A percentile compares a stretch with the other conserved stretches of the same genome.
Evolutionary conservation across 2,329 filamentous ascomycete genomes (phyloP).

Genomic region (Zymoseptoria pseudotritici): DNA sequence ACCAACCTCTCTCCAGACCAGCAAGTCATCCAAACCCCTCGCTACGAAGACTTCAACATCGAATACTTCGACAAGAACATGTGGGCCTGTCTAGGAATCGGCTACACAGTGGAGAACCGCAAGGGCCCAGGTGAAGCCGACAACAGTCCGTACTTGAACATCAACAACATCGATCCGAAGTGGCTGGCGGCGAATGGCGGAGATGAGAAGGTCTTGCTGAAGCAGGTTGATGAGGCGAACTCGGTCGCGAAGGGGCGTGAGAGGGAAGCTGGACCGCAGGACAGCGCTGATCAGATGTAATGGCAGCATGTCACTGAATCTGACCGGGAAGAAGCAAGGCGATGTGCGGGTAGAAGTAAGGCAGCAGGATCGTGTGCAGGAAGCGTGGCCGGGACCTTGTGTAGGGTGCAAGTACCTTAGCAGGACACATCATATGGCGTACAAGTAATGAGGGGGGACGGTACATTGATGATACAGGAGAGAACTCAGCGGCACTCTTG

Average conservation of each 20-base stretch:
- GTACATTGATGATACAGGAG: too few relatives aligned
- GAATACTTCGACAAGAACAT: conserved; percentile 33
- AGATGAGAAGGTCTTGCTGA: conserved; percentile 14
- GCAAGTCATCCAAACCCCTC: conserved; percentile 32
- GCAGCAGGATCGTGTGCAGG: too few relatives aligned
- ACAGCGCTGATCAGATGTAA: too few relatives aligned
- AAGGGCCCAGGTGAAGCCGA: conserved; percentile 23
- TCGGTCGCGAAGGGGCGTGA: not conserved
- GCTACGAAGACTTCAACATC: conserved; percentile 41
- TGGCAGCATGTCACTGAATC: too few relatives aligned
- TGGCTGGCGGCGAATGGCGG: conserved; percentile 29
- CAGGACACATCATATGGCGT: too few relatives aligned
- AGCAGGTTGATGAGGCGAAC: conserved; percentile 15
- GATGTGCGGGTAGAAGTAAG: too few relatives aligned
- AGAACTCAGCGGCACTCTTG: too few relatives aligned
- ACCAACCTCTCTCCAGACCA: conserved; percentile 19
- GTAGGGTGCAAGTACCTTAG: too few relatives aligned
- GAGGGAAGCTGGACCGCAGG: not conserved
- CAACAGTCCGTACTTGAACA: conserved; percentile 32
- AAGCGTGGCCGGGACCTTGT: too few relatives aligned
- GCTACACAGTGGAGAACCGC: conserved; percentile 29
- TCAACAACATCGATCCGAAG: conserved; percentile 38
- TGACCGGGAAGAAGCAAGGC: too few relatives aligned
- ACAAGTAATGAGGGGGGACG: too few relatives aligned
- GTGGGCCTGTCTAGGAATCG: conserved; percentile 39